phyloP scores from a whole-genome alignment of 306 rosid genomes.

The Sicyos edulis region DNA sequence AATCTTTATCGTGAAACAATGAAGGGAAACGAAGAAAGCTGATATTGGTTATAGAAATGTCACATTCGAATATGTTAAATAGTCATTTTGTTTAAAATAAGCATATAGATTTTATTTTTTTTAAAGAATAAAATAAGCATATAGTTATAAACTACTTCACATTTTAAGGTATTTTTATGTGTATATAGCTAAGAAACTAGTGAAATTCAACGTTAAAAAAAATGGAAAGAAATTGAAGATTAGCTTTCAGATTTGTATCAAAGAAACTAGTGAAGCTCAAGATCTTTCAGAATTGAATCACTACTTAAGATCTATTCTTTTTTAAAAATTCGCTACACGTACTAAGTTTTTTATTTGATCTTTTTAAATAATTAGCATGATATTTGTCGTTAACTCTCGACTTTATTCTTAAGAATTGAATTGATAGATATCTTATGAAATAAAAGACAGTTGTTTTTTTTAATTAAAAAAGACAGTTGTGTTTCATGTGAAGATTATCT shows the following conservation, averaged over 20 bases:
- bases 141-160: neutral
- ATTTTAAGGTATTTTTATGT: neutral
- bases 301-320: neutral
- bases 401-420: neutral
- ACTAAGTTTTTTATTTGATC: neutral
- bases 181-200: no score
- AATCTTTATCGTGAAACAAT: neutral
- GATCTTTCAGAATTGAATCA: neutral
- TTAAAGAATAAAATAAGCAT: no score
- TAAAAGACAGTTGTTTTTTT: neutral
- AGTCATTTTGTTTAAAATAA: neutral
- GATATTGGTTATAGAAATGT: neutral
- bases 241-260: no score
- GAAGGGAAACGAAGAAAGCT: neutral
- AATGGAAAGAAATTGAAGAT: no score
- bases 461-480: neutral
- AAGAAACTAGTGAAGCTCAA: neutral
- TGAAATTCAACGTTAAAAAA: no score
- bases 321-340: neutral
- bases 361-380: neutral
- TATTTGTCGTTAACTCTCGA: neutral
- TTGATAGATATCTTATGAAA: neutral
- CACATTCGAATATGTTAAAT: neutral
- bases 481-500: conserved; percentile 16
- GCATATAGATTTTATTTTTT: no score